Base-by-base conservation (phyloP, 305 asterid species). In the Solanum aculeatissimum region DNA sequence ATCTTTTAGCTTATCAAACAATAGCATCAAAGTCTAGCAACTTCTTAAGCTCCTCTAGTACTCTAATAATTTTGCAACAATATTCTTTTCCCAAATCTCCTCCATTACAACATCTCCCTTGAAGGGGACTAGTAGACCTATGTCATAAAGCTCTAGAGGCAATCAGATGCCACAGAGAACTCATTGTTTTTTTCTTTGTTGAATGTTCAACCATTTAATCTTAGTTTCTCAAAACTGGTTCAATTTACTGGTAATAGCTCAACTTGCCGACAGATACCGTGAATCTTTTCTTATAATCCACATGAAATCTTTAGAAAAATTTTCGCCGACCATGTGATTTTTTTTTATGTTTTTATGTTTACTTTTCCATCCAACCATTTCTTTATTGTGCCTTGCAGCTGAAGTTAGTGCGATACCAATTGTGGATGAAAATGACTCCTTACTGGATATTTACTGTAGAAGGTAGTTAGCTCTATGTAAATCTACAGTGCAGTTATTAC, bases 351-450 rank as follows among this genome's bases (percentile, higher is more conserved):
- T 45, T 35, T 5, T 35, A 35, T 35, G 40, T 5, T 35, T 29
- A 75, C 40, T 54, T 63, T 77, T 23, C 54, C 32, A 38, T 65
- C 74, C 19, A 43, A 53, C 75, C 70, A 35, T 32, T 81, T 21
- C 55, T 29, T 81, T 62, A 53, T 18, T 84, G 57, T 82, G 49
- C 80, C 13, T 38, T 87, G 84, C 92, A 92, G 95, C 93, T 85
- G 94, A 88, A 83, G 94, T 92, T 85, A 91, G 95, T 87, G 88
- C 95, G 72, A 84, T 92, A 85, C 95, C 95, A 43, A 89, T 92
- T 72, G 95, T 92, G 88, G 95, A 92, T 87, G 95, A 92, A 66
- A 90, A 89, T 85, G 94, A 92, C 79, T 92, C 96, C 63, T 87
- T 92, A 91, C 92, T 90, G 90, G 96, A 92, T 87, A 87, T 92